These are phyloP conservation scores for Metschnikowia gruessii DNA, from an alignment of 805 yeast genomes.

Conservation along the genomic window DNA sequence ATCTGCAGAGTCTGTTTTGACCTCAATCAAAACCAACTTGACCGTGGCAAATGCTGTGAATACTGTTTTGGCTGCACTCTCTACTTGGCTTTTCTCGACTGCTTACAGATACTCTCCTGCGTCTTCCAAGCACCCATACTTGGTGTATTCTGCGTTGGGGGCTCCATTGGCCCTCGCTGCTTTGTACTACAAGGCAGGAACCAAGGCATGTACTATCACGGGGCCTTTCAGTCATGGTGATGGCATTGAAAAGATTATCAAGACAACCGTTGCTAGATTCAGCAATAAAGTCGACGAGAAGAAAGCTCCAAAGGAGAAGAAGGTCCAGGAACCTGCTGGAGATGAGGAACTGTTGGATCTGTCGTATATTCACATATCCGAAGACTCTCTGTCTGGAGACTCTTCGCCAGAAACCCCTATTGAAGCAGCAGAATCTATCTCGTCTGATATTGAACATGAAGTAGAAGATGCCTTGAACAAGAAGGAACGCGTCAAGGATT, in stretches of 20 bases:
- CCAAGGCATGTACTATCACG: slow-evolving; percentile 3
- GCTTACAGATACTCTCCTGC: slow-evolving; percentile 58
- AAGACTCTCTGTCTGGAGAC: slow-evolving; percentile 34
- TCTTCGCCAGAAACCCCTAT: slow-evolving; percentile 28
- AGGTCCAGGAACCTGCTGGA: slow-evolving; percentile 3
- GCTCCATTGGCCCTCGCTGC: slow-evolving; percentile 39
- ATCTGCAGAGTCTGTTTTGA: slow-evolving; percentile 12
- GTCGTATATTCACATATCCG: slow-evolving; percentile 44
- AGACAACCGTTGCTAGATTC: slow-evolving; percentile 1
- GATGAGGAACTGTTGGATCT: slow-evolving; percentile 33
- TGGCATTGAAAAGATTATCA: neutral
- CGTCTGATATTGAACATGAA: slow-evolving; percentile 37
- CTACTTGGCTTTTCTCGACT: slow-evolving; percentile 46
- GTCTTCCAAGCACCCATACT: slow-evolving; percentile 66
- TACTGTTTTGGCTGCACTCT: slow-evolving; percentile 41
- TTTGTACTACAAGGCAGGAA: slow-evolving; percentile 14
- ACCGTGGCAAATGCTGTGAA: slow-evolving; percentile 32
- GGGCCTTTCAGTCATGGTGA: slow-evolving; percentile 9
- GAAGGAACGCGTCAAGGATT: slow-evolving; percentile 31
- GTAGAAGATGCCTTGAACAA: slow-evolving; percentile 42
- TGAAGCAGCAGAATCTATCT: slow-evolving; percentile 9
- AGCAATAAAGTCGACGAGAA: slow-evolving; percentile 1
- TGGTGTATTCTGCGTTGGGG: slow-evolving; percentile 62
- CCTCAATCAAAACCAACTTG: slow-evolving; percentile 22
- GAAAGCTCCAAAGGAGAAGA: slow-evolving; percentile 1